Evolutionary conservation across 2,329 filamentous ascomycete genomes (phyloP), one percentile per base, ranked within the genome.

Genomic region (Pseudonectria foliicola): DNA sequence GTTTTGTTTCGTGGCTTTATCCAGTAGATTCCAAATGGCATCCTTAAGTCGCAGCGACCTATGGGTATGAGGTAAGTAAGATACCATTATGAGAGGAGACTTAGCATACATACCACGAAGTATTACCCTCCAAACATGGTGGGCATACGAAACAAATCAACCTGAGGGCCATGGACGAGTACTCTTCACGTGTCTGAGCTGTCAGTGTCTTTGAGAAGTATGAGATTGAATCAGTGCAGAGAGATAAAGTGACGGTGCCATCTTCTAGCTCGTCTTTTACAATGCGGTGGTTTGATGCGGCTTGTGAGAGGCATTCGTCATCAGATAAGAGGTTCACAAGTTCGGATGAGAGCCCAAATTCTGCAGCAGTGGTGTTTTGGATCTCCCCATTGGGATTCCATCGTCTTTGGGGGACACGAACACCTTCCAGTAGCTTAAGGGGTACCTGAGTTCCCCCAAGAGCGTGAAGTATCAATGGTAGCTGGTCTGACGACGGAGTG

Each of bases 81-180:
- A 4, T 0, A 0, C 2, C 8, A 4, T 8, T 5, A 3, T 4
- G 12, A 11, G 0, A 11, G 1, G 10, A 4, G 7, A 3, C 2
- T 21, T 6, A 5, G 18, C 8, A 21, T 21, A 8, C 37, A 12
- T 50, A 57, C 57, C 57, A 60, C 11, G 44, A 41, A 3, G 42
- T 43, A 13, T 57, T 56, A 6, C 57, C 57, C 29, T 59, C 56
- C 10, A 53, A 58, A 23, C 52, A 54, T 4, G 52, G 56, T 3
- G 57, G 57, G 10, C 51, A 55, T 2, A 45, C 41, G 28, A 55
- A 59, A 14, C 54, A 59, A 0, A 60, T 6, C 0, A 60, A 25
- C 3, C 39, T 48, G 0, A 59, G 21, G 0, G 48, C 52, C 1
- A 44, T 37, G 0, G 33, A 34, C 1, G 40, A 37, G n/a, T 54